Evolutionary conservation across 371 early-diverging fungal species (phyloP), one percentile per base, ranked within the genome.

Genomic region (Mucor velutinosus): DNA sequence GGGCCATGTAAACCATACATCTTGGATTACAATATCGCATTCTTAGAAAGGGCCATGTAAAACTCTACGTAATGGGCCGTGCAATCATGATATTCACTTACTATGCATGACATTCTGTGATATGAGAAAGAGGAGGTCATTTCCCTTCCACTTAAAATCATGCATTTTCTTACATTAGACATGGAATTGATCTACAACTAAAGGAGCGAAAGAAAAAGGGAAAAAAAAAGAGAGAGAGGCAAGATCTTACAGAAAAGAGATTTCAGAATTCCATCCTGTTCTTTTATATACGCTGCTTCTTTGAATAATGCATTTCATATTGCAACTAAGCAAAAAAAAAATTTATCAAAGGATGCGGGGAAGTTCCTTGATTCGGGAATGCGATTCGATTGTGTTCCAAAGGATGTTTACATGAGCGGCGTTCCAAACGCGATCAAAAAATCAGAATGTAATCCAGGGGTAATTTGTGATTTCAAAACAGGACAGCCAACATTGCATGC

Each of bases 341-440:
- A 43, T 25, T 23, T 21, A 37, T 17, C 8, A 63, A 39, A 55
- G 29, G 39, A 64, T 64, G 64, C 64, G 56, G 58, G 64, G 58
- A 64, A 64, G 57, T 56, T 15, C 21, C 33, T 41, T 64, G 32
- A 64, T 56, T 41, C 57, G 64, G 57, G 29, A 57, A 39, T 53
- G 11, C 14, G n/a, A 62, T 62, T 62, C 23, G 33, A 21, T 53
- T 53, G 63, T 62, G 21, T 35, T 32, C 23, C 37, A 62, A 60
- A 53, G 7, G 23, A 51, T 33, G 11, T 64, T 43, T n/a, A 41
- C 57, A 64, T 19, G 29, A 43, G 37, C 64, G 58, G 64, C 19
- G 15, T 55, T 30, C 43, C n/a, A 56, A 64, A 51, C 51, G 5
- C 29, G 57, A 33, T n/a, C 17, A 32, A 29, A 23, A 60, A 60